Base-by-base conservation (phyloP, 345 rosid genomes). In the Noccaea caerulescens region DNA sequence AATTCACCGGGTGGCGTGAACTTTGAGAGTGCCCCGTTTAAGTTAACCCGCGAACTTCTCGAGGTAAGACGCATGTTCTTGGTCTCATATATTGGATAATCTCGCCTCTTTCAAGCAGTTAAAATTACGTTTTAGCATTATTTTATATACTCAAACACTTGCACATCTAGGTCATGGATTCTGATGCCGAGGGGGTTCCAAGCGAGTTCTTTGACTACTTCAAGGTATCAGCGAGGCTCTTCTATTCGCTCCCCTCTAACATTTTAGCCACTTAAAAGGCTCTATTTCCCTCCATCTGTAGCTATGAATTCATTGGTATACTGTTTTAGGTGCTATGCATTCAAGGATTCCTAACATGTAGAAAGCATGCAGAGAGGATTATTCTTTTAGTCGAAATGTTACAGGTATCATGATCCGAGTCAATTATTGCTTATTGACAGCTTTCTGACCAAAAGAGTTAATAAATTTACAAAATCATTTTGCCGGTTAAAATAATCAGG, bases 1-100 rank as follows among this genome's bases (percentile, higher is more conserved):
- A 95, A 95, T 80, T 92, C 99, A 57, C 99, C 99, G 68, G 98
- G 99, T 36, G 96, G 98, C 78, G 99, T 95, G 66, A 95, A 95
- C 79, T 95, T 95, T 77, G 98, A 95, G 84, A 95, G 98, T 77
- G 99, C 99, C 32, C 99, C 99, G 8, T 92, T 94, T 85, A 94
- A 94, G 84, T 80, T 94, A 83, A 94, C 98, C 49, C 93, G 99
- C 18, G 99, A 94, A 80, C 98, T 94, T 83, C 98, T 95, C 74
- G 99, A 95, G 97, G 98, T 88, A 55, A 25, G 68, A 23, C 66
- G 30, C 11, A 12, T 7, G 7, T 39, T 27, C 30, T 27, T 27
- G 30, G 30, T 27, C 30, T 27, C 30, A 27, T 27, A 27, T 27
- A 27, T 51, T 52, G 54, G n/a, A 34, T 73, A 10, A 3, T 3